Percentiles rank a stretch among this genome's conserved stretches.
phyloP scores from a whole-genome alignment of 2,329 filamentous ascomycete species.

The Curvularia verruculosa region DNA sequence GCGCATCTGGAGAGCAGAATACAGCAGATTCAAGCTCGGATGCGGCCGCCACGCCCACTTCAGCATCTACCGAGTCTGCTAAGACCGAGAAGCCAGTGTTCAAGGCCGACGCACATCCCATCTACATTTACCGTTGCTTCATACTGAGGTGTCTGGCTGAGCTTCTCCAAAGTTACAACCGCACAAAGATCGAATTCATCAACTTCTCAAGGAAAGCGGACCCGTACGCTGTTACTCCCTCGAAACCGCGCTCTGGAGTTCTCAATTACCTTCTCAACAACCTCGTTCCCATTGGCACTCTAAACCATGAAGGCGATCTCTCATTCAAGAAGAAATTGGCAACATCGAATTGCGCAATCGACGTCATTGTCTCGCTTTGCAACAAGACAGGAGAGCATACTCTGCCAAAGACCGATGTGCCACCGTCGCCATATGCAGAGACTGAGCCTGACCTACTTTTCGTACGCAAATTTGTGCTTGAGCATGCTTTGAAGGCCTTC shows the following conservation, averaged over 20 bases:
- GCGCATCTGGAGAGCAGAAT: constrained; percentile 37
- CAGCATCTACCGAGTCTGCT: constrained; percentile 21
- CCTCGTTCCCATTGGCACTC: constrained; percentile 69
- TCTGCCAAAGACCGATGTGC: constrained; percentile 55
- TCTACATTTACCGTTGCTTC: constrained; percentile 96
- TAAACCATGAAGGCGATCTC: constrained; percentile 75
- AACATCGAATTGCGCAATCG: constrained; percentile 85
- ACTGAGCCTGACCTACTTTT: constrained; percentile 86
- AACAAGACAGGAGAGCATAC: constrained; percentile 83
- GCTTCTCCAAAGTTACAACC: constrained; percentile 87
- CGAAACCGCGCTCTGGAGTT: constrained; percentile 90
- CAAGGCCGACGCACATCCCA: constrained; percentile 90
- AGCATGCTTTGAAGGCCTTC: constrained; percentile 90
- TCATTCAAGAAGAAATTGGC: constrained; percentile 81
- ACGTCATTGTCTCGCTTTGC: constrained; percentile 84
- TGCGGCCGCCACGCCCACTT: constrained; percentile 12
- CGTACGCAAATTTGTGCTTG: constrained; percentile 91
- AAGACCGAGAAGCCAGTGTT: constrained; percentile 73
- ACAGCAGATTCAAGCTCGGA: constrained; percentile 15
- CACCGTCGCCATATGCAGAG: constrained; percentile 59
- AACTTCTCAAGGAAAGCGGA: constrained; percentile 96
- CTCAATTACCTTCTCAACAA: constrained; percentile 92
- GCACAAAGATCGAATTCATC: constrained; percentile 97
- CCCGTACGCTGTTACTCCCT: constrained; percentile 81
- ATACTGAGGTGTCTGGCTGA: constrained; percentile 90